Percentiles rank a stretch among this genome's conserved stretches.
Evolutionary conservation across 2,329 filamentous ascomycete genomes (phyloP).

Genomic region (Apiospora saccharicola): DNA sequence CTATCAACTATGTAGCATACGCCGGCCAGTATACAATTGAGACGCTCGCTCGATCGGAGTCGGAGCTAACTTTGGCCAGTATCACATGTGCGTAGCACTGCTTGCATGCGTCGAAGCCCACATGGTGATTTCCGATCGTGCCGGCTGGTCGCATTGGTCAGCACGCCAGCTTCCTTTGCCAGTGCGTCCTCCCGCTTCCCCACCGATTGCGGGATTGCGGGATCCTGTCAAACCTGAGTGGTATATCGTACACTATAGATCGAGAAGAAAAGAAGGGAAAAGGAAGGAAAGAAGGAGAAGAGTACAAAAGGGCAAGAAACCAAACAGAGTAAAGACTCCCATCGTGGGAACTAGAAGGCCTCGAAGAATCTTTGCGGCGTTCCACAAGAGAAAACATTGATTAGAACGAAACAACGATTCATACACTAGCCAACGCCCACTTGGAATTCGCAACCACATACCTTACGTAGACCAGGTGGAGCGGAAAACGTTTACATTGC

Average conservation of each 20-base stretch:
- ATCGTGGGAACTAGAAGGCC: not conserved
- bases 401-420: conserved; percentile 2
- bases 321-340: not conserved
- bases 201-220: not conserved
- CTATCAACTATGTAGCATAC: not conserved
- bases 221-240: not conserved
- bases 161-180: not conserved
- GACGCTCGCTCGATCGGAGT: not conserved
- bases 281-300: not conserved
- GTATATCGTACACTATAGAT: not conserved
- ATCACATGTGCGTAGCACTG: not conserved
- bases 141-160: conserved; percentile 1
- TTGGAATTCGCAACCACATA: not conserved
- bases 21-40: not conserved
- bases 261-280: not conserved
- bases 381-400: not conserved
- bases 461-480: not conserved
- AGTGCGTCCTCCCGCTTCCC: not conserved
- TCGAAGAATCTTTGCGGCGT: not conserved
- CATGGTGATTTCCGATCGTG: conserved; percentile 18
- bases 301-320: not conserved
- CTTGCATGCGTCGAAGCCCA: not conserved
- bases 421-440: not conserved
- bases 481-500: not conserved
- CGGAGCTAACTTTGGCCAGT: not conserved